A percentile compares a stretch with the other conserved stretches of the same genome.
phyloP scores from a whole-genome alignment of 2,329 filamentous ascomycete genomes.

The Fusarium sp. region DNA sequence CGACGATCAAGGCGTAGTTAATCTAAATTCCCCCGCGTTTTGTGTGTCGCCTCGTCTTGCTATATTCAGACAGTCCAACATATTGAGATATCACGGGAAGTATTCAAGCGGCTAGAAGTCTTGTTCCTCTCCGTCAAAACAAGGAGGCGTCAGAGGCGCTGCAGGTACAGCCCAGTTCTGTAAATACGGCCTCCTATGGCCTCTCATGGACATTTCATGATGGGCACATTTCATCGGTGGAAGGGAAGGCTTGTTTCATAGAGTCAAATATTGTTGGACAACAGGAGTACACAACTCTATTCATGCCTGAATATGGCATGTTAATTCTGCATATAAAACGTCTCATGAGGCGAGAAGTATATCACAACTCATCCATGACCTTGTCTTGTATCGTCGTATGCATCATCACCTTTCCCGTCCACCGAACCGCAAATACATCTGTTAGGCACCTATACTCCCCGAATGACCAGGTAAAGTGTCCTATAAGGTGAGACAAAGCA shows the following conservation, averaged over 20 bases:
- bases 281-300: background rate
- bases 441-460: background rate
- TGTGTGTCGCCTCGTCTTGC: background rate
- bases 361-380: background rate
- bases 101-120: background rate
- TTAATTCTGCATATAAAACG: background rate
- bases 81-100: background rate
- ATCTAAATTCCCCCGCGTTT: background rate
- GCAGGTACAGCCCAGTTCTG: background rate
- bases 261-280: background rate
- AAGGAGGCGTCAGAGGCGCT: background rate
- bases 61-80: background rate
- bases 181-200: background rate
- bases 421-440: background rate
- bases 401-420: constrained; percentile 1
- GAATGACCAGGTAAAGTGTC: background rate
- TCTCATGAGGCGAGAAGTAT: background rate
- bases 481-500: background rate
- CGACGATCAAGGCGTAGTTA: background rate
- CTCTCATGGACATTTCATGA: background rate
- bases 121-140: background rate
- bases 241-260: constrained; percentile 16
- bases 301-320: background rate
- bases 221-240: background rate
- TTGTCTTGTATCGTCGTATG: background rate